phyloP scores from a whole-genome alignment of 441 rosid genomes.

The Aquilaria agallochum region DNA sequence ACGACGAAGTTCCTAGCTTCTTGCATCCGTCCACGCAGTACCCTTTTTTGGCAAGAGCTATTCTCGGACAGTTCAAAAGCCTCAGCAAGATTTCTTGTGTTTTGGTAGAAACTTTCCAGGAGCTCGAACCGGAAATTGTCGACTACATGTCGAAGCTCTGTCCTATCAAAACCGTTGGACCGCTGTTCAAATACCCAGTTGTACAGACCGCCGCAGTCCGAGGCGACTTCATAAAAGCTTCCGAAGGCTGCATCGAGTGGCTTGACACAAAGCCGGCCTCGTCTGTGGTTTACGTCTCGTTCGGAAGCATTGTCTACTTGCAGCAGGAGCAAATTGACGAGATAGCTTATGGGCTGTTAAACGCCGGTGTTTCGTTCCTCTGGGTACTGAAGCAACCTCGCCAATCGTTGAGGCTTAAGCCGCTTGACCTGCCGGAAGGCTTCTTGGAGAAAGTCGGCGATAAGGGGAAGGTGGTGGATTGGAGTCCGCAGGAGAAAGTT shows the following conservation, averaged over 20 bases:
- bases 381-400: conserved; percentile 64
- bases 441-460: conserved; percentile 50
- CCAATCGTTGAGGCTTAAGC: conserved; percentile 9
- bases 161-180: conserved; percentile 56
- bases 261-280: conserved; percentile 49
- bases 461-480: conserved; percentile 51
- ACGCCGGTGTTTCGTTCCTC: conserved; percentile 49
- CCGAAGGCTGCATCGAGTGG: conserved; percentile 63
- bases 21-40: conserved; percentile 49
- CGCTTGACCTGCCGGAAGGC: conserved; percentile 50
- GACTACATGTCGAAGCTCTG: conserved; percentile 48
- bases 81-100: conserved; percentile 60
- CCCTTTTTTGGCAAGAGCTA: conserved; percentile 32
- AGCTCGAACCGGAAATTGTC: conserved; percentile 50
- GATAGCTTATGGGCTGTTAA: conserved; percentile 54
- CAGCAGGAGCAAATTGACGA: conserved; percentile 67
- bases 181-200: conserved; percentile 48
- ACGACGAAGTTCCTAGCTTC: conserved; percentile 74
- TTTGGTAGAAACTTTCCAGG: conserved; percentile 64
- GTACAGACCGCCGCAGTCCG: conserved; percentile 21
- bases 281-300: conserved; percentile 72
- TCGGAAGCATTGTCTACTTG: conserved; percentile 55
- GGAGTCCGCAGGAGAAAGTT: conserved; percentile 82
- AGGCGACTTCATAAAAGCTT: conserved; percentile 40
- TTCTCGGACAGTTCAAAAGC: conserved; percentile 54